These are phyloP conservation scores for Mollisiaceae sp. DNA, from an alignment of 2,329 filamentous ascomycete species.

Conservation along the genomic window DNA sequence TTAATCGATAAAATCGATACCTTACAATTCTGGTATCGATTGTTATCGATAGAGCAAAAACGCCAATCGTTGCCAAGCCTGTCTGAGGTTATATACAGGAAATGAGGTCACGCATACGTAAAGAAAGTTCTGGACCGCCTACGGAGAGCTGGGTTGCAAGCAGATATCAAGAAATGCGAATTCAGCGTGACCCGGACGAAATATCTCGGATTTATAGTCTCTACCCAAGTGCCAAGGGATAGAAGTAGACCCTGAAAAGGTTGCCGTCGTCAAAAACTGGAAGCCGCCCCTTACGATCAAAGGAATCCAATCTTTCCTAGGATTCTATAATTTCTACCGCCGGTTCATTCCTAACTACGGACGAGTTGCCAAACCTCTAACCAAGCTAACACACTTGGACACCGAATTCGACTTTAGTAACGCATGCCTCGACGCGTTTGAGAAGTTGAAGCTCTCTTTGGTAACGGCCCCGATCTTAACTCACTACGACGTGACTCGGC, in stretches of 20 bases:
- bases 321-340: constrained; percentile 28
- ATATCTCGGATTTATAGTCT: constrained; percentile 22
- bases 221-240: constrained; percentile 9
- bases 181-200: constrained; percentile 11
- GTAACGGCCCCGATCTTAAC: neutral
- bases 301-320: constrained; percentile 12
- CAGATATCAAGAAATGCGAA: constrained; percentile 18
- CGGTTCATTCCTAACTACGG: constrained; percentile 24
- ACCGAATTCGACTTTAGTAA: neutral
- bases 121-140: neutral
- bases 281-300: neutral
- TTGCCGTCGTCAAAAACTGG: constrained; percentile 1
- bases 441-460: neutral
- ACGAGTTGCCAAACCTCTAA: constrained; percentile 5
- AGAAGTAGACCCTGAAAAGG: constrained; percentile 20
- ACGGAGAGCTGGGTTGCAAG: constrained; percentile 12
- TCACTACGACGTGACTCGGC: neutral
- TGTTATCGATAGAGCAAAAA: no score
- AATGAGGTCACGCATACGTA: no score
- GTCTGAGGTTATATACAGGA: no score
- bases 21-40: no score
- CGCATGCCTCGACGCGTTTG: neutral
- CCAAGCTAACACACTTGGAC: neutral
- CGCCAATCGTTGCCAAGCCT: no score
- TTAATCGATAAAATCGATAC: no score